phyloP scores from a whole-genome alignment of 257 asterid genomes.

The Asclepias syriaca region DNA sequence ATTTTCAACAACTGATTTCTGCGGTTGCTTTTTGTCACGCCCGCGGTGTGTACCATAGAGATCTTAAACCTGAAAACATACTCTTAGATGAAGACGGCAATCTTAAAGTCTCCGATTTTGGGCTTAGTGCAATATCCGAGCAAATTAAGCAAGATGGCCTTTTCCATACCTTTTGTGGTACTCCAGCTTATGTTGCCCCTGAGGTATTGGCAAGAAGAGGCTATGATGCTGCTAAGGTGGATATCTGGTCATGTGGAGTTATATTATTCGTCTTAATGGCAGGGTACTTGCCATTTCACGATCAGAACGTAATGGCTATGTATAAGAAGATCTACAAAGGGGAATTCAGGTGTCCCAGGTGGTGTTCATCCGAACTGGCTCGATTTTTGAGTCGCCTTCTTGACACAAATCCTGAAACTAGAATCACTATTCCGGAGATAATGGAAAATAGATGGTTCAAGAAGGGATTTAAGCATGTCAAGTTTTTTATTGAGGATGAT shows the following conservation, averaged over 20 bases:
- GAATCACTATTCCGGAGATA: conserved; percentile 38
- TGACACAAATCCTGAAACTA: conserved; percentile 36
- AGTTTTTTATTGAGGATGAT: conserved; percentile 83
- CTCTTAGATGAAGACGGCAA: conserved; percentile 78
- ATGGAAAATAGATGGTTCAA: conserved; percentile 47
- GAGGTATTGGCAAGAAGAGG: conserved; percentile 87
- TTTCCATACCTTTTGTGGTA: conserved; percentile 87
- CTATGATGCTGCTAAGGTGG: conserved; percentile 85
- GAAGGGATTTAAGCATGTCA: conserved; percentile 45
- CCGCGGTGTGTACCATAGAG: conserved; percentile 91
- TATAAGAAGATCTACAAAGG: conserved; percentile 90
- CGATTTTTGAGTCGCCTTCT: conserved; percentile 36
- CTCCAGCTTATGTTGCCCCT: conserved; percentile 96
- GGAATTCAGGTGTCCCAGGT: conserved; percentile 83
- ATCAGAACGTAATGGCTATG: conserved; percentile 86
- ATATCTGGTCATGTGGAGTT: conserved; percentile 95
- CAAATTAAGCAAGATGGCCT: conserved; percentile 90
- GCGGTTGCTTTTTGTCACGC: conserved; percentile 92
- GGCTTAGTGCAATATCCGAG: conserved; percentile 80
- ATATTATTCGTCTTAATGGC: conserved; percentile 86
- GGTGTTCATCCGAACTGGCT: conserved; percentile 75
- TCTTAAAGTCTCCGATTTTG: conserved; percentile 86
- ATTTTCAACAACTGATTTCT: conserved; percentile 78
- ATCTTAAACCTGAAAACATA: conserved; percentile 82
- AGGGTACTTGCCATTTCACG: conserved; percentile 85